Conservation (phyloP, 805 yeast genomes). For the Candida vartiovaarae region DNA sequence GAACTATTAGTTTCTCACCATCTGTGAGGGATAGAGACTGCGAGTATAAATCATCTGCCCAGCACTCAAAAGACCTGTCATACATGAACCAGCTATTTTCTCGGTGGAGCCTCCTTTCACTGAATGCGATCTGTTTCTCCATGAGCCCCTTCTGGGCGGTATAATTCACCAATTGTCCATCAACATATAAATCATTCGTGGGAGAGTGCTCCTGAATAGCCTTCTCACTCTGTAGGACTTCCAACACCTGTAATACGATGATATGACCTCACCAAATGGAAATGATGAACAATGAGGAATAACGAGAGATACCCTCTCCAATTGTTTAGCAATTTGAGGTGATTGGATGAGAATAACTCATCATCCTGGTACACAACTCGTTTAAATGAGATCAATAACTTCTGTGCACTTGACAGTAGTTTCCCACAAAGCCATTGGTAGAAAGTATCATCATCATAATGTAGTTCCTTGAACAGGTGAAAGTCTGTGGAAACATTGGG, state of each 20-base stretch:
- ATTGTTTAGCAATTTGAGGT: slow-evolving; percentile 5
- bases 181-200: neutral
- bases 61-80: slow-evolving; percentile 1
- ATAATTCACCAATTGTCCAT: neutral
- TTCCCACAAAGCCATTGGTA: neutral
- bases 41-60: neutral
- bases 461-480: neutral
- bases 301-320: slow-evolving; percentile 6
- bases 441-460: neutral
- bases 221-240: slow-evolving; percentile 3
- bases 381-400: neutral
- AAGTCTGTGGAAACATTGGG: neutral
- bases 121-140: slow-evolving; percentile 4
- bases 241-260: slow-evolving; percentile 3
- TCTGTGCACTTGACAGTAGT: neutral
- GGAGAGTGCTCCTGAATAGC: slow-evolving; percentile 3
- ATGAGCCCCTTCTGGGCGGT: neutral
- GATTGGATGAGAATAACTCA: neutral
- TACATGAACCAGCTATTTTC: slow-evolving; percentile 5
- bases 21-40: neutral
- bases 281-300: slow-evolving; percentile 4
- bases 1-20: neutral
- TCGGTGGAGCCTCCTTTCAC: slow-evolving; percentile 1
- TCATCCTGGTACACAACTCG: neutral
- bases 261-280: slow-evolving; percentile 5